Evolutionary conservation across 139 green algal species (phyloP).

Genomic region (Chlamydomonas schloesseri): DNA sequence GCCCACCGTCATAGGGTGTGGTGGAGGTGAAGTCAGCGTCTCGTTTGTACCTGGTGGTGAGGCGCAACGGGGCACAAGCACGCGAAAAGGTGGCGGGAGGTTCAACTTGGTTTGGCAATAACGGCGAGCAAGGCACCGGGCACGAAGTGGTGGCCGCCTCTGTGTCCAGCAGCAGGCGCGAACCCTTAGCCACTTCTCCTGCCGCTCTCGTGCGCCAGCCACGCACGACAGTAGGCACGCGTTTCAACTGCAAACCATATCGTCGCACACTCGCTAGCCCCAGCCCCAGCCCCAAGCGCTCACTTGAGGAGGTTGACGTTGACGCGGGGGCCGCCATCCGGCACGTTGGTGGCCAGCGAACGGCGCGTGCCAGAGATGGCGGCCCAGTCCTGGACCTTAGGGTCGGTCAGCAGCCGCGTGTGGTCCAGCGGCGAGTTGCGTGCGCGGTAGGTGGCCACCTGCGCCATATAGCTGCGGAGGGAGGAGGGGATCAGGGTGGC

Average conservation of each 20-base stretch:
- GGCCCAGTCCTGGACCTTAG: constrained; percentile 34
- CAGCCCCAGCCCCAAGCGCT: background rate
- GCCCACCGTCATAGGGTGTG: constrained; percentile 26
- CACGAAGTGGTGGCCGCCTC: too few relatives aligned
- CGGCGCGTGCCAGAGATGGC: constrained; percentile 1
- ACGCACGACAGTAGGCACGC: too few relatives aligned
- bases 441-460: background rate
- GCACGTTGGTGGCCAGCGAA: constrained; percentile 10
- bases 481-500: background rate
- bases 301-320: constrained; percentile 26
- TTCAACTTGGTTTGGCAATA: too few relatives aligned
- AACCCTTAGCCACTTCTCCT: too few relatives aligned
- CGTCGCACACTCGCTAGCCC: too few relatives aligned
- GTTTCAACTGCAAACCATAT: too few relatives aligned
- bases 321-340: background rate
- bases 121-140: too few relatives aligned
- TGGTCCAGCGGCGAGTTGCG: constrained; percentile 2
- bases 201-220: too few relatives aligned
- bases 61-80: too few relatives aligned
- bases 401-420: constrained; percentile 6
- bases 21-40: constrained; percentile 13
- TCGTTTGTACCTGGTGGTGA: constrained; percentile 43
- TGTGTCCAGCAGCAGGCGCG: too few relatives aligned
- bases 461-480: constrained; percentile 4
- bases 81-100: too few relatives aligned